Conservation (phyloP, 1,139 yeast species). For the Candida buenavistaensis region DNA sequence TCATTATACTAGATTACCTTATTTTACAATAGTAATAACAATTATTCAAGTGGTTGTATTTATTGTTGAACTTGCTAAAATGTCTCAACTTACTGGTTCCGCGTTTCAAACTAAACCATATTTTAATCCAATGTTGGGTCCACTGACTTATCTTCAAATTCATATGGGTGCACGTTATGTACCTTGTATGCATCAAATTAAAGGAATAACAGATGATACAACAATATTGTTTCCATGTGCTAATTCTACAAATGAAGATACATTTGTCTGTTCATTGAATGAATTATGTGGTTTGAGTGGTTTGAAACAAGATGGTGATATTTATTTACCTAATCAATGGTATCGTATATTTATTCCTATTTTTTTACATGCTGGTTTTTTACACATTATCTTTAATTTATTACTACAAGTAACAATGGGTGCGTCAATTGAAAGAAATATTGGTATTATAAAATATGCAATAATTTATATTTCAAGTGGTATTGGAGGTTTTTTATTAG, state of each 20-base stretch:
- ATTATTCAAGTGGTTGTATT: slow-evolving; percentile 59
- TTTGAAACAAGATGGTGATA: slow-evolving; percentile 28
- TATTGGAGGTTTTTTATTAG: slow-evolving; percentile 66
- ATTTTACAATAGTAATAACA: slow-evolving; percentile 48
- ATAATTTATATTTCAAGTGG: slow-evolving; percentile 64
- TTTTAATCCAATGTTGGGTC: slow-evolving; percentile 81
- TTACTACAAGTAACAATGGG: slow-evolving; percentile 65
- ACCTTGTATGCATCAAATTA: slow-evolving; percentile 66
- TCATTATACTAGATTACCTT: slow-evolving; percentile 47
- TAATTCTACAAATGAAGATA: slow-evolving; percentile 56
- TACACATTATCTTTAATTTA: slow-evolving; percentile 68
- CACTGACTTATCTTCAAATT: slow-evolving; percentile 66
- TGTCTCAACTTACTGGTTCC: slow-evolving; percentile 63
- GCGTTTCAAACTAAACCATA: slow-evolving; percentile 71
- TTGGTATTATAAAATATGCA: slow-evolving; percentile 58
- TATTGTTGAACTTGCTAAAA: slow-evolving; percentile 62
- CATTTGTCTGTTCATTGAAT: slow-evolving; percentile 56
- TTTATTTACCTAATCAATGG: slow-evolving; percentile 60
- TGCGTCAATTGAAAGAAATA: slow-evolving; percentile 55
- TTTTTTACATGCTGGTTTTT: slow-evolving; percentile 74
- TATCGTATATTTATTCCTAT: slow-evolving; percentile 70
- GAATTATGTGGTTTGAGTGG: slow-evolving; percentile 68
- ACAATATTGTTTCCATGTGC: slow-evolving; percentile 64
- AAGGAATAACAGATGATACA: slow-evolving; percentile 51
- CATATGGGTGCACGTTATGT: slow-evolving; percentile 73